Evolutionary conservation across 257 asterid species (phyloP).

Genomic region (Solanum dulcamara): DNA sequence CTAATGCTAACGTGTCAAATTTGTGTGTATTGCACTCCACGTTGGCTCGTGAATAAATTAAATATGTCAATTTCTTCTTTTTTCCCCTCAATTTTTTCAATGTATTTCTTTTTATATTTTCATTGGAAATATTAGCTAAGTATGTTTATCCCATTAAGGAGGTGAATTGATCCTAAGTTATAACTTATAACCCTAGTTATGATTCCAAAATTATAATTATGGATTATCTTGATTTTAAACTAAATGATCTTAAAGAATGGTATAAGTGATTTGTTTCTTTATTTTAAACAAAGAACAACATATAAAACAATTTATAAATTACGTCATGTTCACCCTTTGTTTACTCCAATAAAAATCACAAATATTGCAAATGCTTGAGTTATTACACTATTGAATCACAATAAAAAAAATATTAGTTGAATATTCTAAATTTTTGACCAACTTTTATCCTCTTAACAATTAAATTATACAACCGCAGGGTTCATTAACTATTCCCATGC

Average conservation of each 20-base stretch:
- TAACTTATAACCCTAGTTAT: neutral
- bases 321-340: neutral
- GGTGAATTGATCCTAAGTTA: neutral
- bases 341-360: neutral
- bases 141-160: neutral
- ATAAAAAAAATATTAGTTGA: neutral
- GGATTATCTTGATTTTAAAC: neutral
- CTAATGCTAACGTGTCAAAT: neutral
- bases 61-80: too few species aligned
- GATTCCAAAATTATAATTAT: neutral
- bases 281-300: neutral
- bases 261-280: neutral
- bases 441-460: neutral
- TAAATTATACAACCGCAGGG: neutral
- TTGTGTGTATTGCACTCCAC: neutral
- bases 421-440: neutral
- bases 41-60: neutral
- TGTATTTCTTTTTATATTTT: neutral
- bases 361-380: neutral
- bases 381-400: neutral
- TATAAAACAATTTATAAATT: neutral
- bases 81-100: neutral
- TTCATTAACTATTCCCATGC: neutral
- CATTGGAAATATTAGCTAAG: neutral
- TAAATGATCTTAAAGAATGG: neutral